Evolutionary conservation across 2,329 filamentous ascomycete genomes (phyloP).

Genomic region (Colletotrichum coccodes): DNA sequence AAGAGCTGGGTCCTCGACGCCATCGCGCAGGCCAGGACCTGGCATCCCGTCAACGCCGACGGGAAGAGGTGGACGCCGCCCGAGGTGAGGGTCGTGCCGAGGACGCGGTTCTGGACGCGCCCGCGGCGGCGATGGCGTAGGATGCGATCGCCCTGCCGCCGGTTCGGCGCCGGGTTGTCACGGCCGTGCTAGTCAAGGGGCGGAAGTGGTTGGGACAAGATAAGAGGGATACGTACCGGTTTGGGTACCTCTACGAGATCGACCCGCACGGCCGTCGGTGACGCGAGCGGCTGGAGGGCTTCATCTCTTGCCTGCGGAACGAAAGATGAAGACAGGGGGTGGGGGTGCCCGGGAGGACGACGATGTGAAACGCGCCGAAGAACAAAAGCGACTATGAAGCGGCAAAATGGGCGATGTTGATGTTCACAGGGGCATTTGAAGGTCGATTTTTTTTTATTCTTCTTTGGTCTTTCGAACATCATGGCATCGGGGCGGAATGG

Average conservation of each 20-base stretch:
- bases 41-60: too few relatives aligned
- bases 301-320: too few relatives aligned
- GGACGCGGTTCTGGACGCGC: slow-evolving; percentile 17
- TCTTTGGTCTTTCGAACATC: too few relatives aligned
- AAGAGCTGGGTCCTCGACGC: neutral
- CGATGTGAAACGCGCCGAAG: neutral
- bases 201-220: neutral
- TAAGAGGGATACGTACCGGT: neutral
- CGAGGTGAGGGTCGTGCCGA: slow-evolving; percentile 20
- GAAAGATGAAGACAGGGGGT: neutral
- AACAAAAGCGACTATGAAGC: neutral
- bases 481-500: neutral
- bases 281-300: too few relatives aligned
- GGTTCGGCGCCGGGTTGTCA: too few relatives aligned
- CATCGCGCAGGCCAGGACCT: neutral
- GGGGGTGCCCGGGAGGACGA: neutral
- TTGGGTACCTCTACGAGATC: neutral
- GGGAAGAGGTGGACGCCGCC: neutral
- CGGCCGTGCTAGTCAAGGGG: neutral
- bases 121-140: neutral
- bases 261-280: neutral
- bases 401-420: neutral
- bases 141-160: neutral
- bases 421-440: neutral
- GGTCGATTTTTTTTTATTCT: too few relatives aligned